phyloP scores from a whole-genome alignment of 2,329 filamentous ascomycete species.

The Coniochaeta ligniaria region DNA sequence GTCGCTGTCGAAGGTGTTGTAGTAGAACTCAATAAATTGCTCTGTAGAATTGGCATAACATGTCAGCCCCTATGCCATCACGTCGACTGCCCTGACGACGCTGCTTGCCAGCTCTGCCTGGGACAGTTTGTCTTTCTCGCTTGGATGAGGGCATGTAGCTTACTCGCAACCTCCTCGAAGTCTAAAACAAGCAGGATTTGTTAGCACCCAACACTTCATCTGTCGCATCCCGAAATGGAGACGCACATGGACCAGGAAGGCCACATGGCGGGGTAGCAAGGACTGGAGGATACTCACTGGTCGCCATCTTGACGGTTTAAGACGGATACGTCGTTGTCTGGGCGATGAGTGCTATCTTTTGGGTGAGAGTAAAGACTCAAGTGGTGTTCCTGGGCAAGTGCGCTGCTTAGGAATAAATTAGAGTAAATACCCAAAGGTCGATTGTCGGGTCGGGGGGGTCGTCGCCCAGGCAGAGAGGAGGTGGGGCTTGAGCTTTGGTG shows the following conservation, averaged over 20 bases:
- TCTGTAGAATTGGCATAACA: conserved; percentile 40
- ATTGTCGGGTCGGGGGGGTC: background rate
- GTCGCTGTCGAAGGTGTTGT: conserved; percentile 74
- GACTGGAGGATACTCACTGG: conserved; percentile 16
- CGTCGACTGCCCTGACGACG: background rate
- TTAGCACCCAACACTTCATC: background rate
- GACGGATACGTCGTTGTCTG: conserved; percentile 1
- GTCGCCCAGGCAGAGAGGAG: background rate
- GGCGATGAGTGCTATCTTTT: background rate
- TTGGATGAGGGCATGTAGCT: conserved; percentile 11
- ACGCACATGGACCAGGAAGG: background rate
- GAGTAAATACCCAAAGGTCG: background rate
- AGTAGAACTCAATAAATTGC: conserved; percentile 88
- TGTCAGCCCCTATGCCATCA: background rate
- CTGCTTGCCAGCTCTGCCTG: background rate
- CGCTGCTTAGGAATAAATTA: background rate
- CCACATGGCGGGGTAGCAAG: conserved; percentile 5
- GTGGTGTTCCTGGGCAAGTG: background rate
- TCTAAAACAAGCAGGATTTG: conserved; percentile 18
- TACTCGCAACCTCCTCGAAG: conserved; percentile 40
- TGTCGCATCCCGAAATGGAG: background rate
- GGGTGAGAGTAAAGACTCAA: background rate
- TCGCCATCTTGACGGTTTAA: conserved; percentile 21
- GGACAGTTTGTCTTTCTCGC: background rate
- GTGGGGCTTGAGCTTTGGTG: background rate